phyloP scores from a whole-genome alignment of 139 green algal species.

The Tetraselmis striata region DNA sequence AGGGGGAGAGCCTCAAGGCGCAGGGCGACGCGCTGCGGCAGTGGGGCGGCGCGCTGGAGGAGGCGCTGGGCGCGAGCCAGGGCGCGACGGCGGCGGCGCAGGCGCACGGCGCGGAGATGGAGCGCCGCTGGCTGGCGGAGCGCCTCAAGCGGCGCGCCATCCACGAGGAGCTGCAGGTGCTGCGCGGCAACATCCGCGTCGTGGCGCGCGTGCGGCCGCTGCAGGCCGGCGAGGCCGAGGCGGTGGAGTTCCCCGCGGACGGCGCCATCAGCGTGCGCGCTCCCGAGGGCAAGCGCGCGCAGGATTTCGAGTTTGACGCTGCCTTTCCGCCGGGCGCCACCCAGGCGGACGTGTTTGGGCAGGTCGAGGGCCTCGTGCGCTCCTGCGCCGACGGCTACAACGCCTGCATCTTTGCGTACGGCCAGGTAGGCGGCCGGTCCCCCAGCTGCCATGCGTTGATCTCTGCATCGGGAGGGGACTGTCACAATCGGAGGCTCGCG shows the following conservation, averaged over 20 bases:
- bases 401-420: slow-evolving; percentile 37
- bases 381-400: slow-evolving; percentile 43
- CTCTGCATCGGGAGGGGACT: not conserved
- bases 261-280: slow-evolving; percentile 4
- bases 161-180: slow-evolving; percentile 35
- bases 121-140: slow-evolving; percentile 45
- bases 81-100: not conserved
- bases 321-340: slow-evolving; percentile 31
- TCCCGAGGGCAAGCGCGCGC: not conserved
- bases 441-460: not conserved
- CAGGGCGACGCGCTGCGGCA: not conserved
- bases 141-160: slow-evolving; percentile 41
- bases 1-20: not conserved
- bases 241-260: slow-evolving; percentile 12
- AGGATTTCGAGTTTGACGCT: slow-evolving; percentile 19
- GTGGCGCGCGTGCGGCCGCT: slow-evolving; percentile 42
- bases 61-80: not conserved
- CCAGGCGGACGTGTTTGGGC: slow-evolving; percentile 46
- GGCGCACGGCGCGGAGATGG: not conserved
- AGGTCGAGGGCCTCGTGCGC: slow-evolving; percentile 45
- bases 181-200: slow-evolving; percentile 69
- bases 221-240: not conserved
- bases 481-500: too few relatives aligned
- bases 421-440: slow-evolving; percentile 6
- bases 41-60: not conserved